Conservation (phyloP, 768 basidiomycete species). For the Suillus luteus region DNA sequence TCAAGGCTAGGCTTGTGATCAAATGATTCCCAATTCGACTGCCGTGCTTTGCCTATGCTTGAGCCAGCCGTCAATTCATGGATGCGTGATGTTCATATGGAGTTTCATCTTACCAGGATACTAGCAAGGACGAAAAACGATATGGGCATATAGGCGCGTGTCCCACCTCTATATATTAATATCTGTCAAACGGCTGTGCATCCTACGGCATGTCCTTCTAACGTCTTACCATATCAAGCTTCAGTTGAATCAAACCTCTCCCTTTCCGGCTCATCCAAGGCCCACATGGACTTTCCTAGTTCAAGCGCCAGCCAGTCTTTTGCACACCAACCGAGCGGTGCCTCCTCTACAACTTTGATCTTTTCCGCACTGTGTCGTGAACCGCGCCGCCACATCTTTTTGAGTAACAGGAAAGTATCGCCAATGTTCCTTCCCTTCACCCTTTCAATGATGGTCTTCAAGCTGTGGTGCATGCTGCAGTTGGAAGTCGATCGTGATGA, state of each 20-base stretch:
- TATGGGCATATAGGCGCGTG: not conserved
- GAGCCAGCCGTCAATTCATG: not conserved
- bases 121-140: not conserved
- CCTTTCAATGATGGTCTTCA: slow-evolving; percentile 24
- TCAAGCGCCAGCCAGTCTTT: too few species aligned
- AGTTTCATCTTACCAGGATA: not conserved
- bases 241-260: not conserved
- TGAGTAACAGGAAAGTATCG: too few species aligned
- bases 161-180: not conserved
- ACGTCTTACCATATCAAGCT: not conserved
- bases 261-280: not conserved
- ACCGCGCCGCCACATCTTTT: too few species aligned
- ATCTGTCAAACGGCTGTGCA: not conserved
- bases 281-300: too few species aligned
- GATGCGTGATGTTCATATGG: not conserved
- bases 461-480: slow-evolving; percentile 48
- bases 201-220: not conserved
- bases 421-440: too few species aligned
- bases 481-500: slow-evolving; percentile 15
- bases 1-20: not conserved
- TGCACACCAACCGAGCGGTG: too few species aligned
- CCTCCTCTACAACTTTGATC: too few species aligned
- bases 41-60: not conserved
- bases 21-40: not conserved
- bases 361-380: too few species aligned